Percentiles rank a stretch among this genome's conserved stretches.
These are phyloP conservation scores for Pythium periplocum DNA, from an alignment of 352 stramenopile genomes.

Conservation along the genomic window DNA sequence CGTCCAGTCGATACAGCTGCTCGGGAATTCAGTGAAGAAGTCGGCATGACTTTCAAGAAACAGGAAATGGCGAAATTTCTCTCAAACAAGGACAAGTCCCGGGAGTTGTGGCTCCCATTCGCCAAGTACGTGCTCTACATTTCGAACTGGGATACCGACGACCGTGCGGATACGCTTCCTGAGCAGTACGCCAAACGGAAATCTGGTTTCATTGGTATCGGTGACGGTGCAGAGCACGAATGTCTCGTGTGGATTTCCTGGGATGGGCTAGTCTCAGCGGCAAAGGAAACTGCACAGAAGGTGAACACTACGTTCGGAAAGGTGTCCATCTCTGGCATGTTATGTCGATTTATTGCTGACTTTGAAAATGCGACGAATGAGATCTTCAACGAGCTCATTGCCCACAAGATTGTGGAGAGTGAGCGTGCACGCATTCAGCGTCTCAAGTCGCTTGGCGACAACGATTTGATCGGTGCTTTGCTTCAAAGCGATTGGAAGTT, in stretches of 20 bases:
- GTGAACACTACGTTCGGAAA: too few relatives aligned
- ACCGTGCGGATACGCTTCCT: background rate
- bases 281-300: background rate
- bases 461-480: constrained; percentile 1
- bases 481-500: constrained; percentile 9
- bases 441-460: background rate
- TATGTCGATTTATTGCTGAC: too few relatives aligned
- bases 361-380: too few relatives aligned
- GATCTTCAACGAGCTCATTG: background rate
- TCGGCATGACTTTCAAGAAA: constrained; percentile 6
- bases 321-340: too few relatives aligned
- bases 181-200: background rate
- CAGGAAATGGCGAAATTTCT: background rate
- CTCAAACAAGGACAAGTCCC: background rate
- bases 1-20: constrained; percentile 1
- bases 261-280: constrained; percentile 3
- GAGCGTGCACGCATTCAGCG: constrained; percentile 1
- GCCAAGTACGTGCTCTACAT: constrained; percentile 9
- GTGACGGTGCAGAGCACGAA: constrained; percentile 2
- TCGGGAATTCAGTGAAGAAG: constrained; percentile 7
- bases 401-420: constrained; percentile 3
- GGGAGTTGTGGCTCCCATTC: background rate
- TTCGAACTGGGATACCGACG: constrained; percentile 4
- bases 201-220: background rate
- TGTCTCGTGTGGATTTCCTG: constrained; percentile 17